A percentile compares a stretch with the other conserved stretches of the same genome.
Evolutionary conservation across 2,329 filamentous ascomycete genomes (phyloP).

Genomic region (Diaporthe citri): DNA sequence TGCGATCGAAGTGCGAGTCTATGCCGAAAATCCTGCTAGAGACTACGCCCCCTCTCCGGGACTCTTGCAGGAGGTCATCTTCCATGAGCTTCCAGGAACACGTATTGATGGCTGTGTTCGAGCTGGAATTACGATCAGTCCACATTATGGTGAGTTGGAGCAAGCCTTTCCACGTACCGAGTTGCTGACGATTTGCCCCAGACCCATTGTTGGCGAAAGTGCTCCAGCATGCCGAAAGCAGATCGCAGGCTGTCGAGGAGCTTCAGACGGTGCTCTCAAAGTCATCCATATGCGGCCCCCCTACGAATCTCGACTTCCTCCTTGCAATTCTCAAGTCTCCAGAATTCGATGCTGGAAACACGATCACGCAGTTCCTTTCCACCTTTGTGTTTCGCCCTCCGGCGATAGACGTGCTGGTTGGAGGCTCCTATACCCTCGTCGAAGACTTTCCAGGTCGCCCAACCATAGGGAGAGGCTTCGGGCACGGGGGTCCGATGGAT

Average conservation of each 20-base stretch:
- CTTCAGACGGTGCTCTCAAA: slow-evolving; percentile 57
- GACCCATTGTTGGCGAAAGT: slow-evolving; percentile 70
- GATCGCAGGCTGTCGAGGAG: slow-evolving; percentile 56
- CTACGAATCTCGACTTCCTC: slow-evolving; percentile 70
- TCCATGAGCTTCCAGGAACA: slow-evolving; percentile 60
- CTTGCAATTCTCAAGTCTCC: slow-evolving; percentile 60
- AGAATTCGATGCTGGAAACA: slow-evolving; percentile 62
- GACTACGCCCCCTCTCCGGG: slow-evolving; percentile 72
- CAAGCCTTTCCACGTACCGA: rapidly evolving
- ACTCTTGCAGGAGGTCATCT: slow-evolving; percentile 67
- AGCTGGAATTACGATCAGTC: slow-evolving; percentile 67
- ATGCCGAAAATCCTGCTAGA: slow-evolving; percentile 66
- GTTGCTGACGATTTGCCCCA: slow-evolving; percentile 24
- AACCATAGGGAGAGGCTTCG: slow-evolving; percentile 68
- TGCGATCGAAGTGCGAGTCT: slow-evolving; percentile 56
- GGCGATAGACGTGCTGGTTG: slow-evolving; percentile 68
- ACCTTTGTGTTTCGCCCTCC: slow-evolving; percentile 61
- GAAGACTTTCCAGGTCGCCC: slow-evolving; percentile 71
- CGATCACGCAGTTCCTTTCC: slow-evolving; percentile 68
- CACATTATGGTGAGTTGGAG: slow-evolving; percentile 63
- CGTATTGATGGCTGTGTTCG: slow-evolving; percentile 75
- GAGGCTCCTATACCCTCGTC: slow-evolving; percentile 69
- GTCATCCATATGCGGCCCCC: slow-evolving; percentile 64
- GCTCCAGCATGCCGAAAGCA: slow-evolving; percentile 63
- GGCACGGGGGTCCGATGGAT: slow-evolving; percentile 73